Conservation (phyloP, 768 basidiomycete species). For the Boletus sp. region DNA sequence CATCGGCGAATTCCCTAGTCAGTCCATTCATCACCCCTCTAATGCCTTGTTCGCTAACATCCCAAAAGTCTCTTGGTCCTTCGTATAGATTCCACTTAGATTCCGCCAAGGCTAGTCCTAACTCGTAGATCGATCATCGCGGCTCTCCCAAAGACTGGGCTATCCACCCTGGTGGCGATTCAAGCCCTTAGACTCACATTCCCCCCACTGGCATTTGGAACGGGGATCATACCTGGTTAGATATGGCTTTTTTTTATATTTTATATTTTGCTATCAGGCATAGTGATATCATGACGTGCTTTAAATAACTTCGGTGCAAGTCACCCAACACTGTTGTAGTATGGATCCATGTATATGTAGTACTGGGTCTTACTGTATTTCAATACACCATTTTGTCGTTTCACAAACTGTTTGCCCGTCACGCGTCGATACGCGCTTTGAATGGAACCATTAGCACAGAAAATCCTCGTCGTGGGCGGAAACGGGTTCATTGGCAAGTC, state of each 20-base stretch:
- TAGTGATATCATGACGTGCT: slow-evolving; percentile 7
- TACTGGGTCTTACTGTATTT: background rate
- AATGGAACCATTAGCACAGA: slow-evolving; percentile 41
- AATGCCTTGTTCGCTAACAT: background rate
- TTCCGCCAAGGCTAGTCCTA: slow-evolving; percentile 19
- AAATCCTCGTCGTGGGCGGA: slow-evolving; percentile 93
- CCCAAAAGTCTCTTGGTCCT: slow-evolving; percentile 31
- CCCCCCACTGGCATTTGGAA: background rate
- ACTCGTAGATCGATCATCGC: background rate
- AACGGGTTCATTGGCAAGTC: slow-evolving; percentile 91
- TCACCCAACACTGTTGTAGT: slow-evolving; percentile 5
- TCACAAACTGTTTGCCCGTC: background rate
- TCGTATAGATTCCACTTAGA: slow-evolving; percentile 13
- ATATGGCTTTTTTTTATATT: background rate
- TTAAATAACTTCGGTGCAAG: slow-evolving; percentile 10
- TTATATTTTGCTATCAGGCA: slow-evolving; percentile 18
- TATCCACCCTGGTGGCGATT: slow-evolving; percentile 46
- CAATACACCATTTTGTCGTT: background rate
- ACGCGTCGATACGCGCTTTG: background rate
- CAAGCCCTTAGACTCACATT: slow-evolving; percentile 11
- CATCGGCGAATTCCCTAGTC: slow-evolving; percentile 60
- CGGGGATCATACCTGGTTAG: background rate
- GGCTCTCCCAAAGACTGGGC: slow-evolving; percentile 1
- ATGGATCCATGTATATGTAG: background rate
- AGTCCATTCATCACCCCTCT: slow-evolving; percentile 21